Base-by-base conservation (phyloP, 192 early-diverging fungal genomes). In the Backusella parvicylindrica region DNA sequence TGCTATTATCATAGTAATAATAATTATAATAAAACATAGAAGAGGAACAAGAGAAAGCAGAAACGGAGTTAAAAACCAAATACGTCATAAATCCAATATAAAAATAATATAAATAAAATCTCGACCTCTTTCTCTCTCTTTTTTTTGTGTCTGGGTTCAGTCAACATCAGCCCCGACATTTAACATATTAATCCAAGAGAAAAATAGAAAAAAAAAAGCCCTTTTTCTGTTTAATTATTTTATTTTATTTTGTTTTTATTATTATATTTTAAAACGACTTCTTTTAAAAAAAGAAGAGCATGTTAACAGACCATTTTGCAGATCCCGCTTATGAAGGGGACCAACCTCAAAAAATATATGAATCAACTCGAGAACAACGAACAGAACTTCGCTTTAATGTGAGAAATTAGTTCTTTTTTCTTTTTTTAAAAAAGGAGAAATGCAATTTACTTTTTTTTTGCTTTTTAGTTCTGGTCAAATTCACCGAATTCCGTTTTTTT, bases 401-500 rank as follows among this genome's bases (percentile, higher is more conserved):
- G 21, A 67, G n/a, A 21, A 35, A 30, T 15, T 9, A 3, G 0
- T 60, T 32, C 3, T 64, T 63, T 30, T 30, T 12, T 30, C 1
- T 31, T 64, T 64, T 31, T 64, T 64, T 32, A 31, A 31, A 13
- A 31, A 64, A 35, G 5, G n/a, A 66, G 35, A 37, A 66, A 7
- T 7, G 18, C 7, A 65, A 41, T 13, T 2, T 0, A 3, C 12
- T 7, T 21, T 16, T 35, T 8, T n/a, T 35, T 66, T 66, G 21
- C 6, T 12, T 35, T 67, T 41, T 49, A 77, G 76, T 71, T 77
- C 21, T 72, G 68, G 71, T 68, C 74, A 67, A 80, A 75, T 16
- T 75, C 78, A 68, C 68, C 74, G 1, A 75, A 80, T 56, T 75
- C 79, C 21, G 41, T 75, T 13, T 73, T 68, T 35, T 30, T 75